phyloP scores from a whole-genome alignment of 805 yeast species.

The Tetrapisispora taiwanensis region DNA sequence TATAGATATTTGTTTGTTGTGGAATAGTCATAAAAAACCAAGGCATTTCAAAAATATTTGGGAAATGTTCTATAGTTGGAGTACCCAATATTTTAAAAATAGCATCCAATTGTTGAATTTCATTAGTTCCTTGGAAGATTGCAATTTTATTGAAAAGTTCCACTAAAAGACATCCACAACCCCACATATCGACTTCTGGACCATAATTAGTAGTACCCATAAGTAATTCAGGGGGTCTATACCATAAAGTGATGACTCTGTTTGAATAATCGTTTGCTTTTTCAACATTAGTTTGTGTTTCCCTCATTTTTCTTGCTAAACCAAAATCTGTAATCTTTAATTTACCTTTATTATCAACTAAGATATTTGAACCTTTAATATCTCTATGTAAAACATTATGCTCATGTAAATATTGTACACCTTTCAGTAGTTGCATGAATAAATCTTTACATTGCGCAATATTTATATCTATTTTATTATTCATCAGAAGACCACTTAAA shows the following conservation, averaged over 20 bases:
- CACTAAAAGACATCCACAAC: constrained; percentile 81
- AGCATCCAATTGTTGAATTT: constrained; percentile 67
- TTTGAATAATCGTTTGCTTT: constrained; percentile 63
- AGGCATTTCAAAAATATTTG: constrained; percentile 65
- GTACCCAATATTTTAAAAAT: constrained; percentile 84
- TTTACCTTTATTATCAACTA: constrained; percentile 51
- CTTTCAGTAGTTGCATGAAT: constrained; percentile 55
- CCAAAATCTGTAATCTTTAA: constrained; percentile 77
- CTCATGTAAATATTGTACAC: constrained; percentile 58
- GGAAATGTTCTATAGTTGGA: constrained; percentile 67
- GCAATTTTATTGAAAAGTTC: constrained; percentile 73
- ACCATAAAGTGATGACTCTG: constrained; percentile 93
- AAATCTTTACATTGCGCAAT: constrained; percentile 59
- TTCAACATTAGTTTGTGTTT: background rate
- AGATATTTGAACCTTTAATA: constrained; percentile 70
- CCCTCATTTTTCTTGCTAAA: constrained; percentile 63
- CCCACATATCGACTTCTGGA: constrained; percentile 92
- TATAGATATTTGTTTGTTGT: constrained; percentile 7
- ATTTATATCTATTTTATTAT: constrained; percentile 53
- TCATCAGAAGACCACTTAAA: constrained; percentile 74
- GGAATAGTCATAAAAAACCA: constrained; percentile 88
- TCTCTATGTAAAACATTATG: constrained; percentile 68
- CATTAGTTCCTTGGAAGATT: constrained; percentile 80
- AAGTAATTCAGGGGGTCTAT: constrained; percentile 89
- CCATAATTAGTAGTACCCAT: constrained; percentile 88